Base-by-base conservation (phyloP, 495 filamentous ascomycete species). In the Cercophora samala region DNA sequence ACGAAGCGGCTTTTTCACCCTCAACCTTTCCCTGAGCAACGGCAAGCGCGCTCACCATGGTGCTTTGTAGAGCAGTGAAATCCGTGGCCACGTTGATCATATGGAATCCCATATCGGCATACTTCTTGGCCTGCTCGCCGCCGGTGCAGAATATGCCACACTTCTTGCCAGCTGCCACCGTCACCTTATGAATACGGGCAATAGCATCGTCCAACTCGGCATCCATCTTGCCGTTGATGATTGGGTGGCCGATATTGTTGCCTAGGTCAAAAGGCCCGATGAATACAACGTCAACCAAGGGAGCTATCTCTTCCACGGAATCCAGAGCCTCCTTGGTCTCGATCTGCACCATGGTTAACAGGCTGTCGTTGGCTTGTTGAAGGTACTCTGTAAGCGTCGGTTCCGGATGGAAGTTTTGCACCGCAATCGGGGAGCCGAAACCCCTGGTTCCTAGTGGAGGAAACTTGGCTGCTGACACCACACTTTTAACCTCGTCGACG, bases 321-420 rank as follows among this genome's bases (percentile, higher is more conserved):
- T 90, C 85, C 54, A 95, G 77, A 0, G 90, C 91, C 69, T 88
- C 88, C 67, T 81, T 81, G 0, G 92, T 95, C 77, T 96, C 92
- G 64, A 95, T 93, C 79, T 95, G 92, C 29, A 93, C 85, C 71
- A 92, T 88, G 22, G 89, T 90, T 37, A 92, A 74, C 15, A 93
- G 77, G 51, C 83, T 82, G 11, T 86, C 84, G 76, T 94, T 93
- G 25, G 91, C 90, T 65, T 92, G 85, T 68, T 89, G 84, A 24
- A 92, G 81, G 69, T 96, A 96, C 53, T 90, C 86, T 2, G 82
- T 82, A 65, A 82, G 70, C 4, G 82, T 82, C 18, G 84, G 78
- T 1, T 75, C 75, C 1, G 87, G 82, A 56, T 76, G 72, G 71
- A 92, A 92, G 58, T 80, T 83, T 65, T 87, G 86, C 79, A 89